Base-by-base conservation (phyloP, 257 asterid species). In the Nemophila menziesii region DNA sequence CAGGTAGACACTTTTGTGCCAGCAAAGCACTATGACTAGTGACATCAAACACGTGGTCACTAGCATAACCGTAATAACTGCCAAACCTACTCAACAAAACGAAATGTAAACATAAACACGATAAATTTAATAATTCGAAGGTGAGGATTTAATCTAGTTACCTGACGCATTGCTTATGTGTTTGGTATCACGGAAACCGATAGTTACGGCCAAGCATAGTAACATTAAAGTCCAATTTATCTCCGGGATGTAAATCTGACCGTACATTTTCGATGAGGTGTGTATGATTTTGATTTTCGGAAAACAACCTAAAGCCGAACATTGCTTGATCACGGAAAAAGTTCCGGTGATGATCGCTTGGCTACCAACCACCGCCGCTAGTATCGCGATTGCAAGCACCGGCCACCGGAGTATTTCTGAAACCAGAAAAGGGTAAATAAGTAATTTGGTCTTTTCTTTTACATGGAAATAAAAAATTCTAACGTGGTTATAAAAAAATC, bases 111-210 rank as follows among this genome's bases (percentile, higher is more conserved):
- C 18, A 33, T 54, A 20, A 20, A 37, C 46, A 1, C 22, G 46
- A 13, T 20, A n/a, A 23, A 20, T 43, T 13, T 17, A 43, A 34
- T 15, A n/a, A n/a, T 16, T 16, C 15, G 22, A 16, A 20, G 11
- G 19, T 41, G 8, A 4, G 11, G 40, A 17, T 6, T 17, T 23
- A 2, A 7, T 8, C n/a, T 11, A 18, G 18, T 21, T 73, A 86
- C 96, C 97, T 65, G 94, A 68, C 53, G 97, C 97, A 57, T 86
- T 86, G 67, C 97, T 86, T 18, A 86, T 86, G 78, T 82, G 97
- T 49, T 82, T 86, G 0, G 93, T 82, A 72, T 86, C 93, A 62
- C 92, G 60, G 63, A 86, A 86, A 21, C 97, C 97, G 22, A 82
- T 24, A 2, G 97, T 86, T 23, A 86, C 94, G 10, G 97, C 97